Evolutionary conservation across 305 asterid species (phyloP), one percentile per base, ranked within the genome.

Genomic region (Euphrasia arctica): DNA sequence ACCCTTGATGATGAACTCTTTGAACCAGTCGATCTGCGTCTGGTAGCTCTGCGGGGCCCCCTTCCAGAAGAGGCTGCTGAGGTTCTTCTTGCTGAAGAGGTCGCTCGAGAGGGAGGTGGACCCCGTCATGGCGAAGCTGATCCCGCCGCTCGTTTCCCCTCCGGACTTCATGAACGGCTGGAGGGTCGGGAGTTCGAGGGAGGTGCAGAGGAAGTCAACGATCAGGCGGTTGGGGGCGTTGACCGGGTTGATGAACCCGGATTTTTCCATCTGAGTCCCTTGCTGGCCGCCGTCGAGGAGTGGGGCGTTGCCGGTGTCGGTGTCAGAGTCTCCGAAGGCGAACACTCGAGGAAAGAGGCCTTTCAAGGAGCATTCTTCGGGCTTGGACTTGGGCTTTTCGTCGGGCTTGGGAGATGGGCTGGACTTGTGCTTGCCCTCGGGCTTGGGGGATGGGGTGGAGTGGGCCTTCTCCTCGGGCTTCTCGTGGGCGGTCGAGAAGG

Each of bases 311-410:
- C 84, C 89, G 0, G 71, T 68, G 59, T 76, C 84, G 3, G 80
- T 72, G 66, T 70, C 79, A 2, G 86, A 74, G 51, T 77, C 89
- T 45, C 84, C 89, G 27, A 80, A 83, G 9, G 86, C 80, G 7
- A 28, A 83, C 65, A 80, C 79, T 65, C 74, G 67, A 7, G 79
- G 48, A 70, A 80, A 80, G 63, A 48, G 6, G 14, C 78, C 79
- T 58, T 69, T 64, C 18, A 47, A 51, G 58, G 1, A 49, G 25
- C 15, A n/a, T 6, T 15, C 43, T 22, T 28, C 28, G 55, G 10
- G 54, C 68, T 42, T 13, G 8, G 62, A 32, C 15, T 58, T 4
- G 66, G 59, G 41, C 27, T 25, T 25, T 25, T 25, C 27, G 27
- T 25, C 27, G 27, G 27, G 27, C 27, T 25, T 25, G 27, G 27